Base-by-base conservation (phyloP, 2,329 filamentous ascomycete species). In the Aspergillus ruber region DNA sequence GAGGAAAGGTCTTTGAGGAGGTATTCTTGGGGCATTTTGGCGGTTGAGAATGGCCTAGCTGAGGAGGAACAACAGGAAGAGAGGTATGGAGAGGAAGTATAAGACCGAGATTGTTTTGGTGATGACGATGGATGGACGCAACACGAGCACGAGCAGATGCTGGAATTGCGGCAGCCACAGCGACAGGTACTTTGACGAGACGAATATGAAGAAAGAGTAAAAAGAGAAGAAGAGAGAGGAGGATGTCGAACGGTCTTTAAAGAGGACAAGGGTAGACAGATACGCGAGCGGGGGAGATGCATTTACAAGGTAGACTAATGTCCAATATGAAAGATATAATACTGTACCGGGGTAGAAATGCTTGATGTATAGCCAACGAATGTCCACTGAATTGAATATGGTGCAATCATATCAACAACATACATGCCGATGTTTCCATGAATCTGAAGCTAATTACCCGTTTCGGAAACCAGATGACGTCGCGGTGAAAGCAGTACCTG, bases 1-100 rank as follows among this genome's bases (percentile, higher is more conserved):
- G 84, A 85, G 42, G 79, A 78, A 51, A 95, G 72, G 63, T 80
- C 86, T 68, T 93, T 94, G 62, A 96, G 80, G 48, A 71, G 72
- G 51, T 69, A 73, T 55, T 71, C 64, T 33, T 69, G 63, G 2
- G 62, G 55, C 67, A 71, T 71, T 6, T 48, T 49, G 42, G 49
- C 48, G 35, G 54, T 48, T 17, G 48, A 45, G 42, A 51, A 42
- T 43, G 42, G 6, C 29, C 36, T 17, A 15, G 36, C 10, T 18
- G 8, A 29, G 6, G 50, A 47, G 15, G 46, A 49, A 1, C 47
- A 52, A 25, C 52, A 53, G 9, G 43, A 53, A 29, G 38, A 51
- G 15, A 44, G 27, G 25, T 23, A 38, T 41, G 41, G 18, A n/a
- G 39, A 44, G 43, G 23, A 23, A 33, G 21, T 39, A 6, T 41